A percentile compares a stretch with the other conserved stretches of the same genome.
phyloP scores from a whole-genome alignment of 768 basidiomycete genomes.

The Stropharia rugosoannulata region DNA sequence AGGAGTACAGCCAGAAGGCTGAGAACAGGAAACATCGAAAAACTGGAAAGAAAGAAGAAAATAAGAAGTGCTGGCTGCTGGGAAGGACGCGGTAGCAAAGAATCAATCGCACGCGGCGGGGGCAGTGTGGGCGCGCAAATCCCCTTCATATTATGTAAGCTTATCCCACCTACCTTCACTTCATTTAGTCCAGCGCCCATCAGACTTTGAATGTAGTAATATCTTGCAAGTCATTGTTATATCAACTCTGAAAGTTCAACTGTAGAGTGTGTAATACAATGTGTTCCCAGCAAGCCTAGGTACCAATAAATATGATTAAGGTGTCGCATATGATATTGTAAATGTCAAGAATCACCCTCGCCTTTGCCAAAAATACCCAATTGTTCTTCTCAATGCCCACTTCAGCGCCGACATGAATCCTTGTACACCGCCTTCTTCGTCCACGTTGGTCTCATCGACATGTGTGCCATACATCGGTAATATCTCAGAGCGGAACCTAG shows the following conservation, averaged over 20 bases:
- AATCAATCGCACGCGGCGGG: not conserved
- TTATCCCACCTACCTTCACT: not conserved
- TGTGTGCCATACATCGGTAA: constrained; percentile 10
- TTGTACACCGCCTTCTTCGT: not conserved
- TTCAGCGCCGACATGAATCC: constrained; percentile 11
- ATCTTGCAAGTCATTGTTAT: too few species aligned
- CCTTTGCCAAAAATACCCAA: constrained; percentile 13
- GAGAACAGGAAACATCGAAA: constrained; percentile 19
- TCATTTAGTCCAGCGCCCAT: too few species aligned
- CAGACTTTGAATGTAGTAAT: too few species aligned
- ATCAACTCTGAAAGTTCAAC: too few species aligned
- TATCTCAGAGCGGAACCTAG: constrained; percentile 3
- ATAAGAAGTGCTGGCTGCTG: constrained; percentile 5
- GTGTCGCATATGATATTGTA: not conserved
- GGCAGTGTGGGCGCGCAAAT: not conserved
- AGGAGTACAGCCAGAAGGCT: constrained; percentile 17
- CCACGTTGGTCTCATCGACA: not conserved
- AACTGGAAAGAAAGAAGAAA: constrained; percentile 9
- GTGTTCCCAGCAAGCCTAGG: not conserved
- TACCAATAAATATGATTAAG: too few species aligned
- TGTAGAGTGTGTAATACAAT: not conserved
- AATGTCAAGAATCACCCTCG: not conserved
- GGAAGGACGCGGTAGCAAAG: not conserved
- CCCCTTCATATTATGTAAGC: constrained; percentile 9
- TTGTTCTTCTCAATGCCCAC: constrained; percentile 12